Evolutionary conservation across 163 green algal genomes (phyloP), one percentile per base, ranked within the genome.

Genomic region (Scenedesmus sp.): DNA sequence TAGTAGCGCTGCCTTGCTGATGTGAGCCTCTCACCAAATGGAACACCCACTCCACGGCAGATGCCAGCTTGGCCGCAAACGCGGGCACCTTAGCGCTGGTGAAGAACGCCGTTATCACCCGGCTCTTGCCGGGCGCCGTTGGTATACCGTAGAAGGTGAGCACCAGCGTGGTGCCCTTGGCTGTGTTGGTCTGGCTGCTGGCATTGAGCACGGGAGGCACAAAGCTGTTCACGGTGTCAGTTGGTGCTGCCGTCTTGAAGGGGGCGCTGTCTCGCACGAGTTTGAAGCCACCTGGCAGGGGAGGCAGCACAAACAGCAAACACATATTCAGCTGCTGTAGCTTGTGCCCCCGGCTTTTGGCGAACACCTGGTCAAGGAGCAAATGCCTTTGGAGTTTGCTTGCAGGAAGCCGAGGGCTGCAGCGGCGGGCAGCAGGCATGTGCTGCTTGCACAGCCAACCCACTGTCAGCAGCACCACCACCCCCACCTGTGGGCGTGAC

Each of bases 201-300:
- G 20, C 49, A 51, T 92, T 92, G 35, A 92, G 88, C n/a, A 20
- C n/a, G 0, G 88, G 88, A 2, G 88, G 81, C 0, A 89, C 53
- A 73, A 89, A 92, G 46, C 33, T 15, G 70, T 92, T 92, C 59
- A 89, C 22, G 24, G 81, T 92, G 80, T 88, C 88, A 22, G 73
- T 89, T 18, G 33, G 65, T 22, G 46, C 59, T 16, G 88, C 61
- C 49, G 81, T 92, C 26, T 26, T 83, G 88, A 86, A 92, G 24
- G 88, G 88, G 5, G 88, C 88, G 22, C 30, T 85, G 88, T 88
- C 68, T 12, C 88, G 65, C 0, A 46, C 42, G 22, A 92, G 53
- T 44, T 85, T 33, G 81, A 92, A 92, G 68, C 88, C 88, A 68
- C 78, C 88, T 91, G 76, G n/a, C 88, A 86, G 76, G n/a, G 18